Evolutionary conservation across 2,329 filamentous ascomycete genomes (phyloP).

Genomic region (Fusarium sp.): DNA sequence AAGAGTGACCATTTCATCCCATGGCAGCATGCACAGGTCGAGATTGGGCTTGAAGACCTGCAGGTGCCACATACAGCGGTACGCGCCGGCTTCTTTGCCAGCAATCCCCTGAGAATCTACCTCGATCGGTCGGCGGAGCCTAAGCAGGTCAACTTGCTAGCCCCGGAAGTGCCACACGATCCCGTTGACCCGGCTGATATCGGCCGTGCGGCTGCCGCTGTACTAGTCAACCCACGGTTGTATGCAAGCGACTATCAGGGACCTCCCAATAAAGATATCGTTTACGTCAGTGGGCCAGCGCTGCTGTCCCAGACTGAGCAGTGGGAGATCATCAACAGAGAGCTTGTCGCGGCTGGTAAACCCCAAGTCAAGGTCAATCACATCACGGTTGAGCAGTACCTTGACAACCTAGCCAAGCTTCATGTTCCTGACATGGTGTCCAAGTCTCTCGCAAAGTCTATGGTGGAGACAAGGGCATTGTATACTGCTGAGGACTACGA

Average conservation of each 20-base stretch:
- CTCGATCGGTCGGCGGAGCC: background rate
- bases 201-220: background rate
- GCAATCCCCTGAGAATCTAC: background rate
- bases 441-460: background rate
- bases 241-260: background rate
- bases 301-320: background rate
- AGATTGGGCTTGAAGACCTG: background rate
- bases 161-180: background rate
- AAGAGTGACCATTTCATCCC: background rate
- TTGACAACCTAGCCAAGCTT: background rate
- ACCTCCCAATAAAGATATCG: background rate
- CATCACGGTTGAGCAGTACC: background rate
- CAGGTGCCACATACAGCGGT: background rate
- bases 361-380: background rate
- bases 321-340: background rate
- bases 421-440: background rate
- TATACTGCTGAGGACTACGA: background rate
- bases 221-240: background rate
- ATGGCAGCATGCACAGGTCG: background rate
- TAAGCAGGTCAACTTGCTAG: background rate
- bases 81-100: slow-evolving; percentile 2
- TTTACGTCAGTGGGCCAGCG: background rate
- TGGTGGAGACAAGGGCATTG: background rate
- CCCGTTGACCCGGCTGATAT: background rate
- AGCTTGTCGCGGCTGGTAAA: background rate